Percentiles rank a stretch among this genome's conserved stretches.
Evolutionary conservation across 139 green algal species (phyloP).

Genomic region (Tetraselmis chui): DNA sequence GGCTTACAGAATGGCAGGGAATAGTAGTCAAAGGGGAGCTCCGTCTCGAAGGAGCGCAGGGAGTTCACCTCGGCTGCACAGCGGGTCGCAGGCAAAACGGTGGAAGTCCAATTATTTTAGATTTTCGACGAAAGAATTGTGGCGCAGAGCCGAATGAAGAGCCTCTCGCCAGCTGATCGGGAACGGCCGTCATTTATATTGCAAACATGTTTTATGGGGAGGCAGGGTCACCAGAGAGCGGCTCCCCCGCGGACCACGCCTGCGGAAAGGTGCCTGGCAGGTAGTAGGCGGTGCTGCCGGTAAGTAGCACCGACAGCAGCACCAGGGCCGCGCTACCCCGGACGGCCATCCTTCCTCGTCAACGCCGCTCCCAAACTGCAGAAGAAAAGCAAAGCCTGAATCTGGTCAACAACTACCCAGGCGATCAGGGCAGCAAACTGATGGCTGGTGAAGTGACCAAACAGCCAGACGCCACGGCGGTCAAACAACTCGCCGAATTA

Average conservation of each 20-base stretch:
- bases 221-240: slow-evolving; percentile 40
- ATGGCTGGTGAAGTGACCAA: too few species aligned
- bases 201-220: too few species aligned
- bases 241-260: slow-evolving; percentile 50
- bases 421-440: too few species aligned
- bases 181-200: too few species aligned
- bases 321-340: too few species aligned
- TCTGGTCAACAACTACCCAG: too few species aligned
- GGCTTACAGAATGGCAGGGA: slow-evolving; percentile 89
- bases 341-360: too few species aligned
- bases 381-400: too few species aligned
- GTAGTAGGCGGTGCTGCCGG: slow-evolving; percentile 52
- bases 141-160: neutral
- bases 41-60: slow-evolving; percentile 80
- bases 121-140: neutral
- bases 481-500: too few species aligned
- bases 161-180: neutral
- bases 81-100: neutral
- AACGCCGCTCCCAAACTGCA: too few species aligned
- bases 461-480: too few species aligned
- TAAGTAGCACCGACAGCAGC: neutral
- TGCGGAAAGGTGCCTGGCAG: slow-evolving; percentile 74
- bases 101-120: neutral
- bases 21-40: slow-evolving; percentile 93
- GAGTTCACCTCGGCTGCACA: slow-evolving; percentile 71